A percentile compares a stretch with the other conserved stretches of the same genome.
Conservation (phyloP, 176 grass and related monocot genomes). For the Chloris gayana region DNA sequence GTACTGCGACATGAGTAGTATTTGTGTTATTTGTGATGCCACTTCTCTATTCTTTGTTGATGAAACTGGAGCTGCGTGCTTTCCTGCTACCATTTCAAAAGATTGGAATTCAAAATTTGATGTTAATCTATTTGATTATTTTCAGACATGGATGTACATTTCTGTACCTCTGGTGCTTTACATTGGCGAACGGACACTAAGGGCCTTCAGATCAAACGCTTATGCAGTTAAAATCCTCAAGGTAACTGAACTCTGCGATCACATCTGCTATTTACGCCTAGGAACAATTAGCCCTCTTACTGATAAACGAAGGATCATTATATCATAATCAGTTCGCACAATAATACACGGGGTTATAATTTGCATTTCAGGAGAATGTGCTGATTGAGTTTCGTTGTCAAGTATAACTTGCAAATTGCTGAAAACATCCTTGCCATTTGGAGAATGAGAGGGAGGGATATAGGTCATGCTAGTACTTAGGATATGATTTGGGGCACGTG, state of each 20-base stretch:
- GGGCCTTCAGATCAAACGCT: slow-evolving; percentile 73
- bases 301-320: not conserved
- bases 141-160: slow-evolving; percentile 97
- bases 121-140: slow-evolving; percentile 27
- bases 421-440: not conserved
- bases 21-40: not conserved
- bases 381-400: not conserved
- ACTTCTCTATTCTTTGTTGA: not conserved
- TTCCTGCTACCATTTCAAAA: not conserved
- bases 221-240: slow-evolving; percentile 78
- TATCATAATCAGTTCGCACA: slow-evolving; percentile 6
- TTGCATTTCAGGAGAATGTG: not conserved
- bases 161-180: slow-evolving; percentile 70
- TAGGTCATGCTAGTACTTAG: slow-evolving; percentile 12
- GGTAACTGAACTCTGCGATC: slow-evolving; percentile 48
- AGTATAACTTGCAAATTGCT: not conserved
- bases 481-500: slow-evolving; percentile 3
- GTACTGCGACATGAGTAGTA: not conserved
- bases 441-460: slow-evolving; percentile 5
- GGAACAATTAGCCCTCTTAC: not conserved
- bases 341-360: not conserved
- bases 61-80: not conserved
- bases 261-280: not conserved
- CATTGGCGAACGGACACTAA: slow-evolving; percentile 58
- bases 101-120: not conserved